Percentiles rank a stretch among this genome's conserved stretches.
Evolutionary conservation across 106 monocot species (phyloP).

Genomic region (Allium cepa): DNA sequence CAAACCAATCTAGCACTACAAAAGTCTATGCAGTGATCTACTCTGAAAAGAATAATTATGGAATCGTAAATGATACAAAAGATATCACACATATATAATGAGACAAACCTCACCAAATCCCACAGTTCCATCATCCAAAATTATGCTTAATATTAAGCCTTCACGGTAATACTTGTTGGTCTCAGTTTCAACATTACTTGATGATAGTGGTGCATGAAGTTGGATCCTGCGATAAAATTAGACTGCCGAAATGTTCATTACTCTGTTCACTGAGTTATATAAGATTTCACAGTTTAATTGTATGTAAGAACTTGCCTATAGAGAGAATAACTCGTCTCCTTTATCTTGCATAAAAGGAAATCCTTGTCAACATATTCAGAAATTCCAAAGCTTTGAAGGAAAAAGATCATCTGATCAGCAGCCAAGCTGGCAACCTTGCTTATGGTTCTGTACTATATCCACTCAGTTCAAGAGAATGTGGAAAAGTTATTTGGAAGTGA

Average conservation of each 20-base stretch:
- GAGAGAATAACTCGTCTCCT: conserved; percentile 56
- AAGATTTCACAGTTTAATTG: too few species aligned
- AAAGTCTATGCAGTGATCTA: too few species aligned
- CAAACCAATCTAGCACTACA: too few species aligned
- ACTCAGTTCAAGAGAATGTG: not conserved
- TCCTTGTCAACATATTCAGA: conserved; percentile 10
- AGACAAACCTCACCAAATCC: conserved; percentile 86
- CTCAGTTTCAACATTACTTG: conserved; percentile 25
- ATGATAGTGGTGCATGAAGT: conserved; percentile 53
- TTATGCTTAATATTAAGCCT: conserved; percentile 57
- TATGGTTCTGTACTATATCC: conserved; percentile 34
- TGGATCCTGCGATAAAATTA: conserved; percentile 50
- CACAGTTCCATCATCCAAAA: conserved; percentile 51
- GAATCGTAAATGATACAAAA: too few species aligned
- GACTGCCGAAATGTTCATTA: not conserved
- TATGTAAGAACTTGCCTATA: conserved; percentile 46
- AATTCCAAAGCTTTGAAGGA: conserved; percentile 17
- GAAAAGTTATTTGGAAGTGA: too few species aligned
- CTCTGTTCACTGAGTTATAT: not conserved
- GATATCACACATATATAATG: too few species aligned
- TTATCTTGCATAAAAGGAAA: conserved; percentile 34
- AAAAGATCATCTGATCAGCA: conserved; percentile 27
- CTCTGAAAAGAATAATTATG: too few species aligned
- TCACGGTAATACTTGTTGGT: conserved; percentile 29
- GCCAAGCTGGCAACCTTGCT: conserved; percentile 31